Base-by-base conservation (phyloP, 2,329 filamentous ascomycete genomes). In the Fusarium graminum region DNA sequence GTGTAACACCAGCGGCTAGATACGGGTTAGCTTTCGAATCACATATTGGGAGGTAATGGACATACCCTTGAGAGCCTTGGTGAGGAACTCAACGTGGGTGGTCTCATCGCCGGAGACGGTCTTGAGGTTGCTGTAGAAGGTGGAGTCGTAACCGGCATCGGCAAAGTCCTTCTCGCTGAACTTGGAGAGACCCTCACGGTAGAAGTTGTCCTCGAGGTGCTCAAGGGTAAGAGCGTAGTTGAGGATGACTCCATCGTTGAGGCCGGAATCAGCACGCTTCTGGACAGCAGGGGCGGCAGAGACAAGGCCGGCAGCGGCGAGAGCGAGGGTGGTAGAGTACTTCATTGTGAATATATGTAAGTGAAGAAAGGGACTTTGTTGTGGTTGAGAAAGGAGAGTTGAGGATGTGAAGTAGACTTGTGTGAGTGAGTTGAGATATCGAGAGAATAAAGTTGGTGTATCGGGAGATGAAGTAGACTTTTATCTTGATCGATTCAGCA, bases 201-300 rank as follows among this genome's bases (percentile, higher is more conserved):
- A 91, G 78, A 91, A 91, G 54, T 80, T 81, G 62, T 85, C 79
- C 77, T 91, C 89, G 29, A 87, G 82, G 53, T 85, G 81, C 75
- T 87, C 85, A 7, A 86, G 80, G 3, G 80, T 80, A 22, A 83
- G 74, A 19, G 82, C 81, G 50, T 82, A 83, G 75, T 82, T 80
- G 52, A 83, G 76, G 50, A 83, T 82, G 49, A 74, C 71, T 43
- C 57, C 57, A 13, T 71, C 69, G 46, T 70, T 68, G 43, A 70
- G 16, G 5, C 25, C 13, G 4, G 51, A 39, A 5, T 22, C 22
- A 22, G 59, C 68, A 6, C 68, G 60, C 58, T 69, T 70, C 51
- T 59, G 29, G 0, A 68, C 30, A 2, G 53, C 34, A 7, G 65
- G 65, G 5, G 65, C 65, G 11, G 65, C 65, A 6, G 65, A 65